A percentile compares a stretch with the other conserved stretches of the same genome.
Conservation (phyloP, 176 grass and related monocot genomes). For the Metroxylon sagu region DNA sequence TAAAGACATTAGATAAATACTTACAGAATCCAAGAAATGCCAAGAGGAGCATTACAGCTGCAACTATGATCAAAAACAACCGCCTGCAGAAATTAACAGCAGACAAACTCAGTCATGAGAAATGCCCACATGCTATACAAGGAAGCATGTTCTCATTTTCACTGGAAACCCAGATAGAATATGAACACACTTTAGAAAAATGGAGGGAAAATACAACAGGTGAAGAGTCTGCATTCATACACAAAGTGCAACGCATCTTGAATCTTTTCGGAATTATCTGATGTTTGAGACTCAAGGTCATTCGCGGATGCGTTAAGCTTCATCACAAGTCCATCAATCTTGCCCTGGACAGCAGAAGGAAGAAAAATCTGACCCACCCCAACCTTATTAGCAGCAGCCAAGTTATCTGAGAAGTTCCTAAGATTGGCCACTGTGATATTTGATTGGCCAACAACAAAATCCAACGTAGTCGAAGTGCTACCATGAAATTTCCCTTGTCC, state of each 20-base stretch:
- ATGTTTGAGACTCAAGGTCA: conserved; percentile 34
- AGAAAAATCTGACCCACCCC: conserved; percentile 21
- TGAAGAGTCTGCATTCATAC: conserved; percentile 18
- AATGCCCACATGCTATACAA: too few relatives aligned
- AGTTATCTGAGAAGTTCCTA: conserved; percentile 30
- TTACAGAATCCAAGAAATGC: conserved; percentile 62
- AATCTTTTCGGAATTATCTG: conserved; percentile 58
- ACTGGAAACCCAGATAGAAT: not conserved
- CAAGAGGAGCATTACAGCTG: conserved; percentile 47
- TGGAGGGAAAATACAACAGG: too few relatives aligned
- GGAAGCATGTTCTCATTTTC: too few relatives aligned
- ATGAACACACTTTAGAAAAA: not conserved
- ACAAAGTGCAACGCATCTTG: conserved; percentile 30
- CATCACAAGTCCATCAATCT: conserved; percentile 33
- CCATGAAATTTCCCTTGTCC: conserved; percentile 53
- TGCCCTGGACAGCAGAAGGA: conserved; percentile 10
- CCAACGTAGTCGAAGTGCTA: conserved; percentile 44
- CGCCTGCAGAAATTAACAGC: conserved; percentile 33
- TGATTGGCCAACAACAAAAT: conserved; percentile 51
- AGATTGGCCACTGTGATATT: conserved; percentile 42
- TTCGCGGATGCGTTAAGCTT: conserved; percentile 24
- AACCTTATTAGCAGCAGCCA: conserved; percentile 44
- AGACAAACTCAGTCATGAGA: too few relatives aligned
- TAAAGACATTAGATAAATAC: not conserved
- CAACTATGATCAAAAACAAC: conserved; percentile 39